Conservation (phyloP, 83 land plant species). For the Larix sibirica region DNA sequence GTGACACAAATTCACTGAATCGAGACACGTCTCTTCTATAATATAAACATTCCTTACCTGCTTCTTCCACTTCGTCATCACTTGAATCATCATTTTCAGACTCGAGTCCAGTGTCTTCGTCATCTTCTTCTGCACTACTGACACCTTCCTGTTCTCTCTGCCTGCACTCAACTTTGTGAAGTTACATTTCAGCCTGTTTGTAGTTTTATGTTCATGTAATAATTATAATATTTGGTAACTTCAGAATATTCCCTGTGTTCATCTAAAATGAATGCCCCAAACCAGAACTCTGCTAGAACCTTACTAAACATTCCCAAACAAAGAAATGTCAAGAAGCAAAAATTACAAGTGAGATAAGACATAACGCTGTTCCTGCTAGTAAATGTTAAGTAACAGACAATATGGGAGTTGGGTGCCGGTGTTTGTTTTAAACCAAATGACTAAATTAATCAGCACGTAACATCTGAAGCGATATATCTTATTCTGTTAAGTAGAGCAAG, state of each 20-base stretch:
- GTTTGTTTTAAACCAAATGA: too few species aligned
- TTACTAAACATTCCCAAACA: neutral
- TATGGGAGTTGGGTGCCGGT: neutral
- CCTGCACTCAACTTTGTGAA: neutral
- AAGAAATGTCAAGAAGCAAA: neutral
- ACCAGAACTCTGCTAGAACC: neutral
- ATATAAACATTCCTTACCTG: neutral
- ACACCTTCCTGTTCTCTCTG: constrained; percentile 11
- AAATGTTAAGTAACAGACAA: neutral
- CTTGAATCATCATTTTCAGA: neutral
- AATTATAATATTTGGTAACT: neutral
- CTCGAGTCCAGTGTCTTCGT: neutral
- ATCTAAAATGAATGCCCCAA: neutral
- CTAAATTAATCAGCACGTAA: too few species aligned
- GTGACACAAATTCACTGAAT: neutral
- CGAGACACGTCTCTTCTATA: neutral
- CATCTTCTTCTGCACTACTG: constrained; percentile 10
- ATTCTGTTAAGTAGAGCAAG: too few species aligned
- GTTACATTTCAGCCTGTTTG: neutral
- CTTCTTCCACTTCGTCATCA: neutral
- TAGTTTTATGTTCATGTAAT: neutral
- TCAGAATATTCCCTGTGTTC: neutral
- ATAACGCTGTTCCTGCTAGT: neutral
- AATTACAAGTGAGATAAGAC: neutral
- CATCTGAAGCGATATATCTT: too few species aligned